Evolutionary conservation across 169 alveolate genomes (phyloP), one percentile per base, ranked within the genome.

Genomic region (Pseudocohnilembus persalinus): DNA sequence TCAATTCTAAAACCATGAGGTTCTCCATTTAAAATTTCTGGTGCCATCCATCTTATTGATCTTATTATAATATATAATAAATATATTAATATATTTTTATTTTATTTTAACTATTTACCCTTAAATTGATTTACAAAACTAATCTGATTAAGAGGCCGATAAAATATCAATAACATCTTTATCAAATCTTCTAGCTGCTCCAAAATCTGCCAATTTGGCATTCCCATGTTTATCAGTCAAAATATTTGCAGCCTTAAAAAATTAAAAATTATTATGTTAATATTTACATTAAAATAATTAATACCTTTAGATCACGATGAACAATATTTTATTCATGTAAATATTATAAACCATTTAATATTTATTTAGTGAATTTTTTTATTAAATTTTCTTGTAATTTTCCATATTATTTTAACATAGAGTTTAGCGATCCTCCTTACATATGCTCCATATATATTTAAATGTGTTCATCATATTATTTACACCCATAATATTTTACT

Each of bases 271-370:
- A 15, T 15, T n/a, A n/a, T 73, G 25, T 15, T 1, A 73, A 73
- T 1, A 15, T 84, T 73, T 87, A 75, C 26, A 76, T 80, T n/a
- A 87, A 28, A 73, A 76, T 81, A 88, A 77, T 73, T 0, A 76
- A 86, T 34, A 91, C 94, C 88, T 95, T 95, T 29, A 95, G 90
- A 87, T 95, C 97, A 87, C 97, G 83, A 87, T 95, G 97, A 20
- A 93, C 88, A 25, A 93, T 87, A 28, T 91, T 90, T 74, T 92
- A 88, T 26, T 83, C 31, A 84, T 94, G 97, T 28, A 94, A 83
- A 89, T 92, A 94, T 64, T 88, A 83, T 26, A 94, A 83, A 27
- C 96, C 97, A 30, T 76, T 84, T 29, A 93, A 82, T 34, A 94
- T 75, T 85, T 94, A 87, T 68, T 85, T 78, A 85, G 87, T 87